Conservation (phyloP, 768 basidiomycete species). For the Tylopilus felleus region DNA sequence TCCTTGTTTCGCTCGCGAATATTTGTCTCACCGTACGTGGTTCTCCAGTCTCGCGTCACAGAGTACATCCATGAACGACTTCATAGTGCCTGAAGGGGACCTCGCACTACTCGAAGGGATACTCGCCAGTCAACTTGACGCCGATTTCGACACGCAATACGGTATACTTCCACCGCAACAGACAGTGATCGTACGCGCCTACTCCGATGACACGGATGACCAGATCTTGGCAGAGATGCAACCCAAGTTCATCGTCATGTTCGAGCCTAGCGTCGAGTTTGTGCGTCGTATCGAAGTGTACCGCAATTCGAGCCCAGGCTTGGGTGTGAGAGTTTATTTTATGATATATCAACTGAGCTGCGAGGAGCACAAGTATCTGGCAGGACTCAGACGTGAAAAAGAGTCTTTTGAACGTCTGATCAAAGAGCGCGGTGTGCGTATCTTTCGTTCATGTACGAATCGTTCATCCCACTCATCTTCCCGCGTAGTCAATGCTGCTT, state of each 20-base stretch:
- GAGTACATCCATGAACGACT: slow-evolving; percentile 12
- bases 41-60: slow-evolving; percentile 20
- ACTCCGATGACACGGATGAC: slow-evolving; percentile 92
- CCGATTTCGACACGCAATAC: slow-evolving; percentile 73
- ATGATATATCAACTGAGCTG: slow-evolving; percentile 92
- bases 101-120: slow-evolving; percentile 24
- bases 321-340: slow-evolving; percentile 88
- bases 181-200: slow-evolving; percentile 81
- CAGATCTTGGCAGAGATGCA: slow-evolving; percentile 79
- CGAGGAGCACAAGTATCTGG: slow-evolving; percentile 95
- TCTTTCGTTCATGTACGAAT: not conserved
- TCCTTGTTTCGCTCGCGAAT: not conserved
- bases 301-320: slow-evolving; percentile 75
- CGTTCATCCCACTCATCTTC: not conserved
- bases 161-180: slow-evolving; percentile 77
- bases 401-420: slow-evolving; percentile 92
- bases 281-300: slow-evolving; percentile 92
- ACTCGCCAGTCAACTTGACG: slow-evolving; percentile 35
- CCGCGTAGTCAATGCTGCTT: slow-evolving; percentile 77
- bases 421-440: slow-evolving; percentile 82
- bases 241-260: slow-evolving; percentile 93
- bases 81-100: slow-evolving; percentile 18
- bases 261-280: slow-evolving; percentile 92
- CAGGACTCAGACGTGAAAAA: slow-evolving; percentile 85
- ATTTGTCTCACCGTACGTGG: not conserved